Percentiles rank a stretch among this genome's conserved stretches.
These are phyloP conservation scores for Chaetomidium leptoderma DNA, from an alignment of 495 filamentous ascomycete species.

Conservation along the genomic window DNA sequence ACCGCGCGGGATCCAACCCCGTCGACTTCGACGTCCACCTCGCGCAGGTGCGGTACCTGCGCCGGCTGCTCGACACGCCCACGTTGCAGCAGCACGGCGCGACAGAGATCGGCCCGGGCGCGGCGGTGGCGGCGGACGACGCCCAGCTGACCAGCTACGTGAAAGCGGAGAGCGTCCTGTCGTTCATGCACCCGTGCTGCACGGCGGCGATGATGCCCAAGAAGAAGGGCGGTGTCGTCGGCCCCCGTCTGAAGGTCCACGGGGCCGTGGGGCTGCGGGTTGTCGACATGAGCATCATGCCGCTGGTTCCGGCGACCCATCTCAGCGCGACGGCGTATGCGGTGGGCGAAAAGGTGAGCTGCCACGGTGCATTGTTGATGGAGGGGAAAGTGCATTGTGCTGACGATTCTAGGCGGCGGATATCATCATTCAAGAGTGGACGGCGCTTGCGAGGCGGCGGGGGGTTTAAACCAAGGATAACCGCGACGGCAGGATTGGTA, in stretches of 20 bases:
- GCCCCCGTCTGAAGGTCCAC: constrained; percentile 38
- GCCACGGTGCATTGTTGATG: too few species aligned
- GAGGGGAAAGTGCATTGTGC: neutral
- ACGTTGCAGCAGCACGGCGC: constrained; percentile 17
- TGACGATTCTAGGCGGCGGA: constrained; percentile 6
- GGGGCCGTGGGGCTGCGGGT: constrained; percentile 35
- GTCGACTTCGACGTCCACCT: constrained; percentile 31
- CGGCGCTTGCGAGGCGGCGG: neutral
- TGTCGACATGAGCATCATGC: constrained; percentile 34
- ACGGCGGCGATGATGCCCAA: constrained; percentile 54
- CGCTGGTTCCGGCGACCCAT: constrained; percentile 39
- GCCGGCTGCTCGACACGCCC: constrained; percentile 21
- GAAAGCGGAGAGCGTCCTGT: neutral
- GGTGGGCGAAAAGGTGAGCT: constrained; percentile 16
- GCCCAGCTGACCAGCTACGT: constrained; percentile 15
- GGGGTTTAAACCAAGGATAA: neutral
- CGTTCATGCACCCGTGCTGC: constrained; percentile 33
- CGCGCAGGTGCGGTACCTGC: constrained; percentile 21
- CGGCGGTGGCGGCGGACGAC: neutral
- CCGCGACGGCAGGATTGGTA: too few species aligned
- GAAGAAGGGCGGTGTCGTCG: constrained; percentile 47
- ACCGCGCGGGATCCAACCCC: constrained; percentile 30
- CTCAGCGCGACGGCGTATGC: constrained; percentile 20
- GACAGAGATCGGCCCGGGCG: constrained; percentile 17
- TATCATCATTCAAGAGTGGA: constrained; percentile 10